These are phyloP conservation scores for Agroathelia rolfsii DNA, from an alignment of 1,284 basidiomycete species.

Conservation along the genomic window DNA sequence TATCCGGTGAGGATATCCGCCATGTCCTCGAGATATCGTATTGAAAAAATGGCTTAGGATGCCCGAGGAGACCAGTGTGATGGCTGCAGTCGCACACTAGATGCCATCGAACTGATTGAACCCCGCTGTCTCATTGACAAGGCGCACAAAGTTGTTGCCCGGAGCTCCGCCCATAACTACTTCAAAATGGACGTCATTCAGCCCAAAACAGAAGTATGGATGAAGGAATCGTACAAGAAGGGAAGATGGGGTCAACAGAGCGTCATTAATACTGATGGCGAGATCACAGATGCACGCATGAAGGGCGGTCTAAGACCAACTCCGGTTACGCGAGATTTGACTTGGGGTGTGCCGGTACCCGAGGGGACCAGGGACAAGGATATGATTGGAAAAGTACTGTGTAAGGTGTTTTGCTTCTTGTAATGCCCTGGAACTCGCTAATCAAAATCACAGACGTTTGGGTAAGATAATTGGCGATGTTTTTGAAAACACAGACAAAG, in stretches of 20 bases:
- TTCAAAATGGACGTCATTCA: constrained; percentile 82
- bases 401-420: constrained; percentile 37
- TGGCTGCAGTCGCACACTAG: constrained; percentile 85
- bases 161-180: constrained; percentile 90
- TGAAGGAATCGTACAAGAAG: constrained; percentile 66
- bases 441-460: constrained; percentile 57
- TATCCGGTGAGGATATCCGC: constrained; percentile 48
- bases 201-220: constrained; percentile 81
- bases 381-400: constrained; percentile 94
- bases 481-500: background rate
- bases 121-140: constrained; percentile 91
- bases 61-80: constrained; percentile 99
- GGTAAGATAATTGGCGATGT: constrained; percentile 33
- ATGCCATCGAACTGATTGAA: constrained; percentile 88
- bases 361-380: constrained; percentile 67
- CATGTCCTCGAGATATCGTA: background rate
- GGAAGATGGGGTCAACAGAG: constrained; percentile 93
- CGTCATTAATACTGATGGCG: constrained; percentile 79
- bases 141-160: constrained; percentile 67
- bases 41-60: constrained; percentile 41
- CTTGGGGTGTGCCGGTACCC: constrained; percentile 95
- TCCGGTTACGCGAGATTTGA: constrained; percentile 88
- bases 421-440: constrained; percentile 3
- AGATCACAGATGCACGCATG: constrained; percentile 86
- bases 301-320: constrained; percentile 83